Evolutionary conservation across 148 eudicot genomes (phyloP).

Genomic region (Camellia granthamiana): DNA sequence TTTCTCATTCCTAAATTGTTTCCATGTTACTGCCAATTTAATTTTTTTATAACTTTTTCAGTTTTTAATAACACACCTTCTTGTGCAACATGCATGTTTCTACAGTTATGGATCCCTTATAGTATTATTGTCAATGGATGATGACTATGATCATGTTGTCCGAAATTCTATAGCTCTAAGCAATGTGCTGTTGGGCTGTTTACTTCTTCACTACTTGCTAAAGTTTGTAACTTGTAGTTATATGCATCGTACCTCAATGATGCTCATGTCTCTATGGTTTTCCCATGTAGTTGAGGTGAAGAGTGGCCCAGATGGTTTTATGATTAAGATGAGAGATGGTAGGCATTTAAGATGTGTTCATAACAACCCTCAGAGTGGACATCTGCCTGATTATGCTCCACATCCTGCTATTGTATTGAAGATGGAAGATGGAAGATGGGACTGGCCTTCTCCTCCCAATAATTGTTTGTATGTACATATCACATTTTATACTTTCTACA

Average conservation of each 20-base stretch:
- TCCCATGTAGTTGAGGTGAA: conserved; percentile 76
- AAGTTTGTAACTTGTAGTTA: neutral
- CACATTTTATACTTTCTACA: conserved; percentile 2
- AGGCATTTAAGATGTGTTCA: conserved; percentile 71
- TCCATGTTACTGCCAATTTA: too few relatives aligned
- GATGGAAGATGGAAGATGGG: conserved; percentile 88
- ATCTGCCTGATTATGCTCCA: conserved; percentile 87
- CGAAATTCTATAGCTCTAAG: neutral
- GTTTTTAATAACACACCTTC: too few relatives aligned
- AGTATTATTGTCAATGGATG: neutral
- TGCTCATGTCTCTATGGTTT: conserved; percentile 13
- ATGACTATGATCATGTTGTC: neutral
- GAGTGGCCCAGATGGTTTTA: conserved; percentile 83
- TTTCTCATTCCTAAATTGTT: too few relatives aligned
- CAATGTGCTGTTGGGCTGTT: neutral
- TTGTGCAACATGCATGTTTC: too few relatives aligned
- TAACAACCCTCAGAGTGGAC: conserved; percentile 79
- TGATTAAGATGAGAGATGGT: conserved; percentile 89
- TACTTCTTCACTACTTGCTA: neutral
- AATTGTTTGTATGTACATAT: conserved; percentile 72
- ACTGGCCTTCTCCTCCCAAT: conserved; percentile 91
- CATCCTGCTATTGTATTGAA: conserved; percentile 88
- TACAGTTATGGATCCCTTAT: too few relatives aligned
- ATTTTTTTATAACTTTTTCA: too few relatives aligned
- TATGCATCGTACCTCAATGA: neutral